phyloP scores from a whole-genome alignment of 192 early-diverging fungal genomes.

The Anaeromyces robustus region DNA sequence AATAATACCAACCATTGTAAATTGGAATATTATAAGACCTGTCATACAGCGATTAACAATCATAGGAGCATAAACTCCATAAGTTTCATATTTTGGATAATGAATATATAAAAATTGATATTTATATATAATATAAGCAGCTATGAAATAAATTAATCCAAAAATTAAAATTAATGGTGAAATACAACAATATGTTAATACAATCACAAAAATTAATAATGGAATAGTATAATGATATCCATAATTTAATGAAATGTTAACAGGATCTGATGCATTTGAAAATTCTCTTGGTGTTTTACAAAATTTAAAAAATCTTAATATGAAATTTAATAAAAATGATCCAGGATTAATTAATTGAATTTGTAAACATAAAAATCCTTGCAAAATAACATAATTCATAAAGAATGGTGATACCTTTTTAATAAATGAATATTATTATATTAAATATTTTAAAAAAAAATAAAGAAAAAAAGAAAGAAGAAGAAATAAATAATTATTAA shows the following conservation, averaged over 20 bases:
- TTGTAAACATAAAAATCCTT: slow-evolving; percentile 56
- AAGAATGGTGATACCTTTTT: slow-evolving; percentile 60
- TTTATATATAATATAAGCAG: slow-evolving; percentile 54
- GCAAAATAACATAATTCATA: slow-evolving; percentile 54
- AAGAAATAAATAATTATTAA: too few species aligned
- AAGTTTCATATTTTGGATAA: slow-evolving; percentile 30
- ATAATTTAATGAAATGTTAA: slow-evolving; percentile 41
- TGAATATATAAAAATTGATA: slow-evolving; percentile 53
- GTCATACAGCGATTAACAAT: slow-evolving; percentile 37
- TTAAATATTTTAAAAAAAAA: too few species aligned
- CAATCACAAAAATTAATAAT: slow-evolving; percentile 54
- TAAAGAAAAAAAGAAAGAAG: too few species aligned
- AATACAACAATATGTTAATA: slow-evolving; percentile 64
- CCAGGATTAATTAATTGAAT: slow-evolving; percentile 51
- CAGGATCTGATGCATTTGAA: slow-evolving; percentile 50
- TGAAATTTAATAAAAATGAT: slow-evolving; percentile 33
- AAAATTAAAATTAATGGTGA: slow-evolving; percentile 53
- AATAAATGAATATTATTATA: too few species aligned
- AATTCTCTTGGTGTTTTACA: slow-evolving; percentile 68
- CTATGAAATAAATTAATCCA: slow-evolving; percentile 45
- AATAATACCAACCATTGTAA: slow-evolving; percentile 35
- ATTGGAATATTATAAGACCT: slow-evolving; percentile 37
- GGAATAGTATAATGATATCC: slow-evolving; percentile 51
- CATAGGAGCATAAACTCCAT: slow-evolving; percentile 30
- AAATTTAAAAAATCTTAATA: slow-evolving; percentile 31